A percentile compares a stretch with the other conserved stretches of the same genome.
Evolutionary conservation across 768 basidiomycete genomes (phyloP).

Genomic region (Neoboletus magnificus): DNA sequence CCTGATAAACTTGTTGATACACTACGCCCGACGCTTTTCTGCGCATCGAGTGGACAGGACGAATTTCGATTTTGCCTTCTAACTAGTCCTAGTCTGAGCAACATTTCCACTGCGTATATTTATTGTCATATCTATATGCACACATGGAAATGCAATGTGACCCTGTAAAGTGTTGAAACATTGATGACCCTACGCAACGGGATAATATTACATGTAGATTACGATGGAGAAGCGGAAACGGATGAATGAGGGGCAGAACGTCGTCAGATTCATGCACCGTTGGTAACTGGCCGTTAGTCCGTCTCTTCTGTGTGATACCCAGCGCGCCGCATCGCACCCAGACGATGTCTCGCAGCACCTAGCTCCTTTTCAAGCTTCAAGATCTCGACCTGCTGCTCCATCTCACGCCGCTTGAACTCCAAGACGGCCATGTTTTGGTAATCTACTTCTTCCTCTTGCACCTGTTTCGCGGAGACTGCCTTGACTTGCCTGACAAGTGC

Average conservation of each 20-base stretch:
- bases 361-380: constrained; percentile 94
- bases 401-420: constrained; percentile 96
- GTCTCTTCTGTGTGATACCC: constrained; percentile 89
- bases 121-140: neutral
- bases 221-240: constrained; percentile 11
- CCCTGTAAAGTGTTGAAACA: neutral
- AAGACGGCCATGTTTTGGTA: constrained; percentile 91
- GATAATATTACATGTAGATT: constrained; percentile 28
- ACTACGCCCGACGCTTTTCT: neutral
- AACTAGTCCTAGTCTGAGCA: neutral
- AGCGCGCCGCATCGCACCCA: constrained; percentile 84
- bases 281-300: constrained; percentile 39
- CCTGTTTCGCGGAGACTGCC: constrained; percentile 83
- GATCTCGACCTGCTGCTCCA: constrained; percentile 99
- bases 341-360: constrained; percentile 75
- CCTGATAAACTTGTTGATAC: neutral
- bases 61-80: neutral
- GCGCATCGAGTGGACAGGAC: neutral
- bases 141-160: neutral
- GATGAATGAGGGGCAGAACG: neutral
- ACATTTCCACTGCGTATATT: neutral
- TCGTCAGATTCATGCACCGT: neutral
- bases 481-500: constrained; percentile 96
- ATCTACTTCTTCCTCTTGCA: constrained; percentile 70
- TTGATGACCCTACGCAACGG: neutral